phyloP scores from a whole-genome alignment of 2,329 filamentous ascomycete species.

The Fusarium papillatum region DNA sequence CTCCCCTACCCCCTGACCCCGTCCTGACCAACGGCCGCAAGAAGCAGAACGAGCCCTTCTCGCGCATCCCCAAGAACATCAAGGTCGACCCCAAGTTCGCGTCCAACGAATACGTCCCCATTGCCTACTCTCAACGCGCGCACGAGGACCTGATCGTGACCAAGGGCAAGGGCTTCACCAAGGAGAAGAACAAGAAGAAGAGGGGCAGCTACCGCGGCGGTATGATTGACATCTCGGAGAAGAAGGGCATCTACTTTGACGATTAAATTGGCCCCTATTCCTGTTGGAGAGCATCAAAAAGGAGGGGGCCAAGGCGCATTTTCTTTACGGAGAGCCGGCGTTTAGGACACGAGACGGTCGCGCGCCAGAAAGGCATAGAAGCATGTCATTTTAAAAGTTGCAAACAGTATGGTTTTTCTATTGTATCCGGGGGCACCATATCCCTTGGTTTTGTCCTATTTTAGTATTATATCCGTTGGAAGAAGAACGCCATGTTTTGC shows the following conservation, averaged over 20 bases:
- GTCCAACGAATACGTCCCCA: constrained; percentile 85
- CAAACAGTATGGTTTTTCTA: neutral
- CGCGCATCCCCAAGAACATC: constrained; percentile 78
- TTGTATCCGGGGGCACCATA: neutral
- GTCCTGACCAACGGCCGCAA: constrained; percentile 52
- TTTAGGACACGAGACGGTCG: constrained; percentile 37
- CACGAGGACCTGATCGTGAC: constrained; percentile 91
- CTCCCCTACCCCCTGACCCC: constrained; percentile 68
- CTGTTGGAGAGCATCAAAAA: constrained; percentile 2
- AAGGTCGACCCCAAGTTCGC: constrained; percentile 77
- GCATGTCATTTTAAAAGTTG: constrained; percentile 14
- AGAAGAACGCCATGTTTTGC: neutral
- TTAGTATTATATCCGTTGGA: constrained; percentile 2
- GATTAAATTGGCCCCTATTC: constrained; percentile 66
- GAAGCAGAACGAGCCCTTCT: constrained; percentile 79
- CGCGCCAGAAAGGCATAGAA: constrained; percentile 32
- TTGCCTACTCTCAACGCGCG: constrained; percentile 91
- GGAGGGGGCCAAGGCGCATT: constrained; percentile 20
- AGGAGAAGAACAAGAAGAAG: constrained; percentile 99
- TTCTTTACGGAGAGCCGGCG: constrained; percentile 42
- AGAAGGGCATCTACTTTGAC: constrained; percentile 95
- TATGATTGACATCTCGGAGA: constrained; percentile 83
- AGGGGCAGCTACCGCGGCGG: constrained; percentile 92
- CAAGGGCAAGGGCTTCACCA: constrained; percentile 96
- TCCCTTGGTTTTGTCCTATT: neutral